Percentiles rank a stretch among this genome's conserved stretches.
Evolutionary conservation across 2,329 filamentous ascomycete species (phyloP).

Genomic region (Penicillium griseofulvum): DNA sequence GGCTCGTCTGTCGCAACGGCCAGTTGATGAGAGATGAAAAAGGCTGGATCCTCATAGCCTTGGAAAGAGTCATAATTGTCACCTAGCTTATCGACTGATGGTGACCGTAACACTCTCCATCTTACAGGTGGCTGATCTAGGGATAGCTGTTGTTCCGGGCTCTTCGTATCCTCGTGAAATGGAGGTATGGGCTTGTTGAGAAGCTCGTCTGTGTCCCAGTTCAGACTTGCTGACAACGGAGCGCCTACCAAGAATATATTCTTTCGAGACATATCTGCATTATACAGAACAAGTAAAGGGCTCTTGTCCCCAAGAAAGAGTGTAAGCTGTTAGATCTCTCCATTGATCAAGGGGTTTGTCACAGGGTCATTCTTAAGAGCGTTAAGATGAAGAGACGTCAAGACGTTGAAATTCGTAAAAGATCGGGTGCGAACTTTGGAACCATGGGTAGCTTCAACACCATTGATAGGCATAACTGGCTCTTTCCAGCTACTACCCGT

Average conservation of each 20-base stretch:
- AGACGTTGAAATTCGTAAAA: not conserved
- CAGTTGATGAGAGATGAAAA: conserved; percentile 34
- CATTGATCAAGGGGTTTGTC: not conserved
- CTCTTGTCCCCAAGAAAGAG: not conserved
- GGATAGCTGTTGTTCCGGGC: conserved; percentile 3
- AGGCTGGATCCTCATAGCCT: conserved; percentile 22
- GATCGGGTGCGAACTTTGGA: not conserved
- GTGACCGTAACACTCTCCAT: conserved; percentile 33
- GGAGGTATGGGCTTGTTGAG: conserved; percentile 47
- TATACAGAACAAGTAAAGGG: not conserved
- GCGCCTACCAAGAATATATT: conserved; percentile 59
- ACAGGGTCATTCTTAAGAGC: not conserved
- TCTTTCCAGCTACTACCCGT: not conserved
- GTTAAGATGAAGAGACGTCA: not conserved
- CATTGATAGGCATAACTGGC: not conserved
- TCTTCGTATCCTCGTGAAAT: conserved; percentile 20
- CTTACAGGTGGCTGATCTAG: conserved; percentile 19
- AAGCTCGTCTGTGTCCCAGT: conserved; percentile 55
- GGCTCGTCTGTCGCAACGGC: conserved; percentile 9
- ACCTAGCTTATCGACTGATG: conserved; percentile 1
- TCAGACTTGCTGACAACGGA: conserved; percentile 54
- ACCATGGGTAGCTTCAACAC: not conserved
- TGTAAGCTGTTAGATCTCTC: not conserved
- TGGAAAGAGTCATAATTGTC: conserved; percentile 11
- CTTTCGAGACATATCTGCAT: conserved; percentile 29